A percentile compares a stretch with the other conserved stretches of the same genome.
Evolutionary conservation across 2,329 filamentous ascomycete species (phyloP).

Genomic region (Trichoderma sp.): DNA sequence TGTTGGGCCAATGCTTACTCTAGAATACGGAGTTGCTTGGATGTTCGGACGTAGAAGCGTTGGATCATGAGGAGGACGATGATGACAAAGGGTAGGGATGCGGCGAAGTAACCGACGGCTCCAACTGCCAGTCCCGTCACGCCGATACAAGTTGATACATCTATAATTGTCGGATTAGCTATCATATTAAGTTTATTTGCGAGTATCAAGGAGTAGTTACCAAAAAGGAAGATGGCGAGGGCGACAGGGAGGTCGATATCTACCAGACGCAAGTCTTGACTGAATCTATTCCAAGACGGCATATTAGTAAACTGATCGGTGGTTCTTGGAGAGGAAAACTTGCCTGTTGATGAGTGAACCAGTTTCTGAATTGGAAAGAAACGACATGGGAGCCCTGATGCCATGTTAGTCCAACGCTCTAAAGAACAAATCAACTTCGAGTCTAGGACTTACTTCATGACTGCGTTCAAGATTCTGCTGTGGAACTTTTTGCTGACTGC

Average conservation of each 20-base stretch:
- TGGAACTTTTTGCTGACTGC: conserved; percentile 28
- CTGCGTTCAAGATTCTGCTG: conserved; percentile 26
- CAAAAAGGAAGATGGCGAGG: conserved; percentile 28
- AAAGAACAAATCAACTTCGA: neutral
- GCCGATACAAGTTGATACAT: conserved; percentile 37
- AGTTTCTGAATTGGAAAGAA: conserved; percentile 29
- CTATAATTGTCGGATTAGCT: conserved; percentile 19
- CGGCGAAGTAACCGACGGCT: conserved; percentile 44
- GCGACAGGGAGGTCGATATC: conserved; percentile 38
- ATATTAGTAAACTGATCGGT: neutral
- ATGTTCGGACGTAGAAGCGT: conserved; percentile 53
- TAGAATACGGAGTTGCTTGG: conserved; percentile 51
- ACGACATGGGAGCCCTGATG: conserved; percentile 28
- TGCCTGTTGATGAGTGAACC: conserved; percentile 32
- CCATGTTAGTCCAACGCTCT: neutral
- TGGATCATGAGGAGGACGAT: conserved; percentile 44
- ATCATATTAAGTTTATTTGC: neutral
- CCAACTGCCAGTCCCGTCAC: conserved; percentile 44
- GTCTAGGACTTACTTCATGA: conserved; percentile 24
- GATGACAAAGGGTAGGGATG: conserved; percentile 44
- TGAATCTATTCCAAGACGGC: conserved; percentile 32
- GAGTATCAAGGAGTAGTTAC: conserved; percentile 8
- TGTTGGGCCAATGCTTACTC: conserved; percentile 33
- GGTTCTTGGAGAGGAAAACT: neutral
- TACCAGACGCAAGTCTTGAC: conserved; percentile 42